A percentile compares a stretch with the other conserved stretches of the same genome.
These are phyloP conservation scores for Sanghuangporus weigelae DNA, from an alignment of 1,284 basidiomycete genomes.

Conservation along the genomic window DNA sequence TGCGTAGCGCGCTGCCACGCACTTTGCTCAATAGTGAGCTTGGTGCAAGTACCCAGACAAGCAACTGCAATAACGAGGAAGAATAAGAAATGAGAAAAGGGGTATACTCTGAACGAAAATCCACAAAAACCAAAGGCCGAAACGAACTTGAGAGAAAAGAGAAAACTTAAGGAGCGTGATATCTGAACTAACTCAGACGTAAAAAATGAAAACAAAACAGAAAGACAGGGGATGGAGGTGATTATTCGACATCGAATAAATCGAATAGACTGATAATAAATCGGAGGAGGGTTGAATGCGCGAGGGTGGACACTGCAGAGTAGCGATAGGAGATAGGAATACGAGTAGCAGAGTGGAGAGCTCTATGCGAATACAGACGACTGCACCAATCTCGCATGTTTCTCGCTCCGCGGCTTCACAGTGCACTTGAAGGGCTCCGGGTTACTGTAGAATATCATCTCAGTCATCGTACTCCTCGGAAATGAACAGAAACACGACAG, in stretches of 20 bases:
- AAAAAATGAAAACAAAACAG: too few relatives aligned
- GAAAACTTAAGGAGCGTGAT: background rate
- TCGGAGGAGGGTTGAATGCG: too few relatives aligned
- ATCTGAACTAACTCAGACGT: too few relatives aligned
- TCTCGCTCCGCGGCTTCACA: slow-evolving; percentile 17
- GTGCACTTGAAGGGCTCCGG: slow-evolving; percentile 18
- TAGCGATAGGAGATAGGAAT: background rate
- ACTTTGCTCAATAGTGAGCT: too few relatives aligned
- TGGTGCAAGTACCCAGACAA: too few relatives aligned
- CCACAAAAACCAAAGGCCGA: background rate
- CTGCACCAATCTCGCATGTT: slow-evolving; percentile 1
- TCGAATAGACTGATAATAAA: too few relatives aligned
- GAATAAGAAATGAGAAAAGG: background rate
- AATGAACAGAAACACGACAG: background rate
- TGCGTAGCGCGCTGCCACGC: too few relatives aligned
- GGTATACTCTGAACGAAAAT: background rate
- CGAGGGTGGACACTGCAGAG: too few relatives aligned
- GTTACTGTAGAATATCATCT: slow-evolving; percentile 6
- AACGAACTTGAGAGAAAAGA: background rate
- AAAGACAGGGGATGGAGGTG: too few relatives aligned
- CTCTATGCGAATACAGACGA: background rate
- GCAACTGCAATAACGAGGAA: background rate
- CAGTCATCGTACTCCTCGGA: background rate
- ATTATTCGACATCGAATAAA: too few relatives aligned
- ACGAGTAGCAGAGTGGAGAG: background rate